Conservation (phyloP, 1,139 yeast genomes). For the Geotrichum restrictum region DNA sequence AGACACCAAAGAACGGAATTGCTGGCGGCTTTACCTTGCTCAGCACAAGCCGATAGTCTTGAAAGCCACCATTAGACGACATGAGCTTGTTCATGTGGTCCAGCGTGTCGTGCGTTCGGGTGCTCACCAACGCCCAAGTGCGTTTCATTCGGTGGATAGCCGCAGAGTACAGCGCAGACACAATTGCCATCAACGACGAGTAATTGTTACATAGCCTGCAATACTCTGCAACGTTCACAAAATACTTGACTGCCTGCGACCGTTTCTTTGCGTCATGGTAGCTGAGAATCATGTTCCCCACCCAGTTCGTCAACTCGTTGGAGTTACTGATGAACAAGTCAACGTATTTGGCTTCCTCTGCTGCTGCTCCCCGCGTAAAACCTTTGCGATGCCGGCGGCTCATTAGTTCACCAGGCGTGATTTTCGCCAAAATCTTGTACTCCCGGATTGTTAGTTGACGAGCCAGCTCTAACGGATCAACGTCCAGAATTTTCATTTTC, state of each 20-base stretch:
- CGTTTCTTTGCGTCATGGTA: slow-evolving; percentile 61
- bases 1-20: slow-evolving; percentile 90
- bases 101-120: slow-evolving; percentile 50
- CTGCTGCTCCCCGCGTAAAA: slow-evolving; percentile 12
- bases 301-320: slow-evolving; percentile 82
- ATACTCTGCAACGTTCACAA: slow-evolving; percentile 76
- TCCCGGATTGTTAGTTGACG: slow-evolving; percentile 79
- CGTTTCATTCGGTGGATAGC: slow-evolving; percentile 80
- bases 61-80: slow-evolving; percentile 84
- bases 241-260: slow-evolving; percentile 65
- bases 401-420: slow-evolving; percentile 70
- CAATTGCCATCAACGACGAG: slow-evolving; percentile 89
- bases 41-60: slow-evolving; percentile 77
- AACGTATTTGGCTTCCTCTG: slow-evolving; percentile 37
- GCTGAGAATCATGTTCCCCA: slow-evolving; percentile 69
- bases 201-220: slow-evolving; percentile 76
- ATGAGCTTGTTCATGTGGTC: slow-evolving; percentile 75
- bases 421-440: slow-evolving; percentile 60
- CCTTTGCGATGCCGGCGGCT: slow-evolving; percentile 57
- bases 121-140: slow-evolving; percentile 74
- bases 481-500: slow-evolving; percentile 43
- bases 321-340: slow-evolving; percentile 71
- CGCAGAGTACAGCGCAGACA: slow-evolving; percentile 82
- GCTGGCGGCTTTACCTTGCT: slow-evolving; percentile 75
- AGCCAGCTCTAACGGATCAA: slow-evolving; percentile 75